Conservation (phyloP, 192 early-diverging fungal species). For the Coemansia sp. region DNA sequence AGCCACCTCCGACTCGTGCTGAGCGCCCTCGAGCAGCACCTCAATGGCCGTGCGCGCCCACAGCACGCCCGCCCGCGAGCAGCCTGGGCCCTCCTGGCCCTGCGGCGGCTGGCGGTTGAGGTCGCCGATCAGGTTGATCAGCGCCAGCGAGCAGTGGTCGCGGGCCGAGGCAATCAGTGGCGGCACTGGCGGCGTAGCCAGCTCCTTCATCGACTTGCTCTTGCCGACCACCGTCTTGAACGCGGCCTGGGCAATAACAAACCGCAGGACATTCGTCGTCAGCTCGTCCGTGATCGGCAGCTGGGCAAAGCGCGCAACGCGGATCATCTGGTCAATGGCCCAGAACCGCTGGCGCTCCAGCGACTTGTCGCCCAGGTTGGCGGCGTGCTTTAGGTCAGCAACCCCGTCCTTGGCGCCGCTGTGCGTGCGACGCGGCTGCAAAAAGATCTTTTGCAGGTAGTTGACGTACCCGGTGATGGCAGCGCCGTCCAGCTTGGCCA, state of each 20-base stretch:
- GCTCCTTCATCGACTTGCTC: conserved; percentile 40
- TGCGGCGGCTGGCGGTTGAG: conserved; percentile 30
- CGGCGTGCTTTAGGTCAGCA: conserved; percentile 26
- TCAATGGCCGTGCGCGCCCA: background rate
- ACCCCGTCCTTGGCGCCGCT: conserved; percentile 19
- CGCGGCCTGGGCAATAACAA: conserved; percentile 68
- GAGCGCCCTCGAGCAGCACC: conserved; percentile 19
- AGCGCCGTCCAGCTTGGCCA: conserved; percentile 61
- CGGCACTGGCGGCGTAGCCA: conserved; percentile 45
- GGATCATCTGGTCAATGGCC: conserved; percentile 77
- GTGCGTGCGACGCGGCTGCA: conserved; percentile 42
- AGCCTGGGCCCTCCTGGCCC: background rate
- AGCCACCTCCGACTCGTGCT: background rate
- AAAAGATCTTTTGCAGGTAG: conserved; percentile 66
- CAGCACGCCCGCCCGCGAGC: conserved; percentile 1
- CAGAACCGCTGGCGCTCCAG: conserved; percentile 63
- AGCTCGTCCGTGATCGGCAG: conserved; percentile 73
- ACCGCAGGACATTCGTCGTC: conserved; percentile 59
- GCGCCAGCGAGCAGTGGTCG: conserved; percentile 55
- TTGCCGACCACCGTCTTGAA: conserved; percentile 52
- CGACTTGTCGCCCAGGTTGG: conserved; percentile 13
- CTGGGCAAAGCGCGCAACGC: conserved; percentile 65
- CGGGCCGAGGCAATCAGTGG: conserved; percentile 52
- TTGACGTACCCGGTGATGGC: conserved; percentile 66
- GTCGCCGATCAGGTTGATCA: conserved; percentile 65